Percentiles rank a stretch among this genome's conserved stretches.
These are phyloP conservation scores for Coemansia sp. DNA, from an alignment of 192 early-diverging fungal species.

Conservation along the genomic window DNA sequence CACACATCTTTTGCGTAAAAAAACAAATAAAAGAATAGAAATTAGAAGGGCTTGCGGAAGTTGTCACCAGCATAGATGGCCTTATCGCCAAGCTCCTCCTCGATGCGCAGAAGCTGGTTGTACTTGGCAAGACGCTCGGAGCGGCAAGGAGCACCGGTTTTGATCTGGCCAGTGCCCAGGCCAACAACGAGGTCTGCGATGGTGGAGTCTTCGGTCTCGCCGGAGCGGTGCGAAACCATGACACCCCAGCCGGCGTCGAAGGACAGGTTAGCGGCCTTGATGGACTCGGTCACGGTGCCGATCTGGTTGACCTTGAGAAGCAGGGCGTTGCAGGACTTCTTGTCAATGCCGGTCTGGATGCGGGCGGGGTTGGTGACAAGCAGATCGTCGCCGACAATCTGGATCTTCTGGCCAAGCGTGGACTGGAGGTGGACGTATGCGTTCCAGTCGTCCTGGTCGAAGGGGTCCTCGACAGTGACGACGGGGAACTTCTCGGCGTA, in stretches of 20 bases:
- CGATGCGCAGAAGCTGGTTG: slow-evolving; percentile 98
- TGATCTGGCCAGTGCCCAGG: slow-evolving; percentile 94
- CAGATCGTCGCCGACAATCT: slow-evolving; percentile 98
- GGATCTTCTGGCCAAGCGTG: slow-evolving; percentile 64
- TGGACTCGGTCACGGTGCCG: slow-evolving; percentile 94
- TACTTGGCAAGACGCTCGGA: slow-evolving; percentile 97
- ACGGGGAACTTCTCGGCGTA: slow-evolving; percentile 86
- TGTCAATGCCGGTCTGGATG: slow-evolving; percentile 85
- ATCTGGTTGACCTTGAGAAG: slow-evolving; percentile 99
- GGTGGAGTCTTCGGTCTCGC: slow-evolving; percentile 96
- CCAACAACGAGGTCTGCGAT: slow-evolving; percentile 98
- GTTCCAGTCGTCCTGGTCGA: slow-evolving; percentile 99
- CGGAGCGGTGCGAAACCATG: slow-evolving; percentile 99
- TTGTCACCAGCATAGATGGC: slow-evolving; percentile 92
- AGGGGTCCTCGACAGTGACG: slow-evolving; percentile 97
- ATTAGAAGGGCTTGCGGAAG: slow-evolving; percentile 75
- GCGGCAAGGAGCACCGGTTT: slow-evolving; percentile 98
- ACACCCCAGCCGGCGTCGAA: slow-evolving; percentile 95
- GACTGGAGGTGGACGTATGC: slow-evolving; percentile 81
- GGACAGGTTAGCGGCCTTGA: slow-evolving; percentile 75
- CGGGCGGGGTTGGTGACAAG: slow-evolving; percentile 96
- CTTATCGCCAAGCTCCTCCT: slow-evolving; percentile 91
- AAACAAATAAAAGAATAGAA: neutral
- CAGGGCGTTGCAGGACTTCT: slow-evolving; percentile 92
- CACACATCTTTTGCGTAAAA: neutral